Evolutionary conservation across 768 basidiomycete genomes (phyloP), one percentile per base, ranked within the genome.

Genomic region (Mycena haematopus): DNA sequence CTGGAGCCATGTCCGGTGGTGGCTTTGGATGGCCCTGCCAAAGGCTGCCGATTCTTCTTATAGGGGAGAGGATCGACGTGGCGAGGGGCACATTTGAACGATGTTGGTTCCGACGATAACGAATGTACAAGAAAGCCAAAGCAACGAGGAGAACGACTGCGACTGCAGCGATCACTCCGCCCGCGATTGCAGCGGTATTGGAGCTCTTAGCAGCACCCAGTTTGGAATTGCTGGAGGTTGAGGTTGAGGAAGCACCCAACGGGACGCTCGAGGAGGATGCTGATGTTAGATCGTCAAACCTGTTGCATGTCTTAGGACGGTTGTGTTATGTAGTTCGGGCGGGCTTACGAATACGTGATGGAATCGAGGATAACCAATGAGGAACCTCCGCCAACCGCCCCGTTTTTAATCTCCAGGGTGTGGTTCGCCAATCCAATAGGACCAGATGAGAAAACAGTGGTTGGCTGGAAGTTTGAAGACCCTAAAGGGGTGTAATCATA

Each of bases 101-200:
- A 53, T 69, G 72, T 17, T 65, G 68, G 38, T 66, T 65, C 62
- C 63, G 55, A 2, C 62, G 62, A 19, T 62, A 52, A 2, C 66
- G 66, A 0, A 64, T 29, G 55, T 60, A 71, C 25, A 75, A 61
- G 35, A 70, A 58, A 3, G 56, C 67, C 14, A 74, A 35, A 27
- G 66, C 62, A 42, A 68, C 53, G 22, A 76, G 64, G 35, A 74
- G 67, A 27, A 74, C 14, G 11, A 68, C 57, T 27, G 65, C 70
- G 10, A 75, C 35, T 21, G 69, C 66, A 10, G 72, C 75, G 25
- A 77, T 56, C 6, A 74, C 68, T 15, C 66, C 74, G 36, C 76
- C 76, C 17, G 72, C 74, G 21, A 77, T 72, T 62, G 66, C 45
- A 17, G 63, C 63, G 22, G 58, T 45, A 25, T 59, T 59, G 4